Evolutionary conservation across 2,329 filamentous ascomycete species (phyloP).

Genomic region (Gnomoniopsis smithogilvyi): DNA sequence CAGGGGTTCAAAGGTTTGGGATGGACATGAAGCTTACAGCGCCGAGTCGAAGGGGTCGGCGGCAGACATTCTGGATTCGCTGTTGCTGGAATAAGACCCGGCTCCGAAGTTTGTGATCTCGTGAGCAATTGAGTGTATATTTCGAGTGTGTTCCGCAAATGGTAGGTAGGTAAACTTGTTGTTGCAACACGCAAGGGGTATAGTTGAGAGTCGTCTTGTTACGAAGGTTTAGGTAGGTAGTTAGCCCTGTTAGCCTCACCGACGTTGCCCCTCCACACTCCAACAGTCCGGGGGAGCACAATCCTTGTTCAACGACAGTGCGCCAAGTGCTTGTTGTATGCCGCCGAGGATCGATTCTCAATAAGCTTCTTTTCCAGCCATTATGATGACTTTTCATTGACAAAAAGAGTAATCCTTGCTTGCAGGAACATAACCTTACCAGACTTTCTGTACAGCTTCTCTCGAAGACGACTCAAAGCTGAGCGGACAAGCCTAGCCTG

Average conservation of each 20-base stretch:
- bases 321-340: not conserved
- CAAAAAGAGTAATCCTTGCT: too few species aligned
- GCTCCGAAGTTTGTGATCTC: not conserved
- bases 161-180: not conserved
- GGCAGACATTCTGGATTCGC: conserved; percentile 38
- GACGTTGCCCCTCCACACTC: conserved; percentile 18
- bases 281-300: not conserved
- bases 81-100: not conserved
- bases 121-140: not conserved
- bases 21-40: conserved; percentile 51
- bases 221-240: not conserved
- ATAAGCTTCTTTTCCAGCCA: not conserved
- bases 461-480: too few species aligned
- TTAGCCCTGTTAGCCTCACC: conserved; percentile 14
- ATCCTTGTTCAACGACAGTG: conserved; percentile 12
- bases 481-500: too few species aligned
- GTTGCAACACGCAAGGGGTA: not conserved
- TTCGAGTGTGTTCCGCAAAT: not conserved
- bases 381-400: not conserved
- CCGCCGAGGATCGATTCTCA: not conserved
- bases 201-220: not conserved
- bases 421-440: too few species aligned
- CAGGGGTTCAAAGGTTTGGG: conserved; percentile 4
- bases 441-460: too few species aligned
- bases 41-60: conserved; percentile 72